Base-by-base conservation (phyloP, 345 rosid species). In the Eucalyptus shirleyi region DNA sequence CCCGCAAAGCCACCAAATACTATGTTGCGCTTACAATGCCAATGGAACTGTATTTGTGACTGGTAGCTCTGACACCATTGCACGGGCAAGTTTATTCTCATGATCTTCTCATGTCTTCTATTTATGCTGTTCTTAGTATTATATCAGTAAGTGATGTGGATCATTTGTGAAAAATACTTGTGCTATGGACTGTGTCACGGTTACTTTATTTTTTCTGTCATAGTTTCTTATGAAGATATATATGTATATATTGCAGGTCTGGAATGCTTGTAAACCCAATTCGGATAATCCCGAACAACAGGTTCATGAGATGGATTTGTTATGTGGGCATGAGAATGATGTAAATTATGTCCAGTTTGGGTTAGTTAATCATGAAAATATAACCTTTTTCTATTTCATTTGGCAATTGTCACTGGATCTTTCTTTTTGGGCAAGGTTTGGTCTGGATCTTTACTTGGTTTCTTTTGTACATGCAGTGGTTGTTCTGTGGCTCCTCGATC, bases 21-120 rank as follows among this genome's bases (percentile, higher is more conserved):
- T 98, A 86, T 98, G 99, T 83, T 98, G 99, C 87, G 96, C 99
- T 55, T 98, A 95, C 92, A 98, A 98, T 92, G 98, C 98, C 89
- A 96, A 95, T 95, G 99, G 99, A 92, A 97, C 98, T 91, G 97
- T 98, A 83, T 98, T 98, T 88, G 99, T 98, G 92, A 97, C 99
- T 32, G 99, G 99, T 87, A 98, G 99, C 94, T 95, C 98, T 90
- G 99, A 98, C 93, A 96, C 97, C 93, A 95, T 91, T 91, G 98
- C 99, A 85, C 95, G 99, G 98, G 99, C 96, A 93, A 87, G 96
- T 93, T 87, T 90, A 89, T 89, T 90, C 88, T 92, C 87, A 59
- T 91, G 59, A 91, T 72, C 50, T 65, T 77, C 85, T 77, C 24
- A 77, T 77, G 28, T 77, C 85, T 77, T 40, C 42, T 10, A 77